phyloP scores from a whole-genome alignment of 257 asterid genomes.

The Solanum appendiculatum region DNA sequence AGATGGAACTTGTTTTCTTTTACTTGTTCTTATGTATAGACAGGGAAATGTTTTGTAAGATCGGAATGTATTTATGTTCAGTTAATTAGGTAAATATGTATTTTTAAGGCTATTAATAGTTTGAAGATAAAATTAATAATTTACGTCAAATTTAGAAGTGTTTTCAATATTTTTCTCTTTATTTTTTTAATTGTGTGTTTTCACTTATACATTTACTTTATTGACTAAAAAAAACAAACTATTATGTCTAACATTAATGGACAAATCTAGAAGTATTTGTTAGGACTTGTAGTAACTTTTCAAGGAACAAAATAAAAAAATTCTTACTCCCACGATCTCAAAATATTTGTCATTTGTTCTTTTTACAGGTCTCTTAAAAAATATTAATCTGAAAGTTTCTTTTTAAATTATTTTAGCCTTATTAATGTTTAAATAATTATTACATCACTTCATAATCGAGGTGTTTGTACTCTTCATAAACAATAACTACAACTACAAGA shows the following conservation, averaged over 20 bases:
- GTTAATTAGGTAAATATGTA: accelerated
- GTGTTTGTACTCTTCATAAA: background rate
- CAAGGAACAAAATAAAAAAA: background rate
- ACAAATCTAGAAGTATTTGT: background rate
- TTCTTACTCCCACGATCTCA: background rate
- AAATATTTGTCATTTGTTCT: background rate
- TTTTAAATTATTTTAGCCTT: background rate
- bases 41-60: background rate
- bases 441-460: background rate
- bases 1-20: slow-evolving; percentile 4
- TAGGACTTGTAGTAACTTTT: background rate
- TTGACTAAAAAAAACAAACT: background rate
- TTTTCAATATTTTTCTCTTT: background rate
- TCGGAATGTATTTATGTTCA: no score
- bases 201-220: background rate
- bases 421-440: background rate
- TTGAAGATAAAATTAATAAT: no score
- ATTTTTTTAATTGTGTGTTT: background rate
- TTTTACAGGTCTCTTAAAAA: background rate
- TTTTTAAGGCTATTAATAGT: no score
- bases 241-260: background rate
- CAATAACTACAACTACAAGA: no score
- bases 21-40: background rate
- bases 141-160: no score
- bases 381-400: no score